phyloP scores from a whole-genome alignment of 2,329 filamentous ascomycete genomes.

The Chrysosporium keratinophilum region DNA sequence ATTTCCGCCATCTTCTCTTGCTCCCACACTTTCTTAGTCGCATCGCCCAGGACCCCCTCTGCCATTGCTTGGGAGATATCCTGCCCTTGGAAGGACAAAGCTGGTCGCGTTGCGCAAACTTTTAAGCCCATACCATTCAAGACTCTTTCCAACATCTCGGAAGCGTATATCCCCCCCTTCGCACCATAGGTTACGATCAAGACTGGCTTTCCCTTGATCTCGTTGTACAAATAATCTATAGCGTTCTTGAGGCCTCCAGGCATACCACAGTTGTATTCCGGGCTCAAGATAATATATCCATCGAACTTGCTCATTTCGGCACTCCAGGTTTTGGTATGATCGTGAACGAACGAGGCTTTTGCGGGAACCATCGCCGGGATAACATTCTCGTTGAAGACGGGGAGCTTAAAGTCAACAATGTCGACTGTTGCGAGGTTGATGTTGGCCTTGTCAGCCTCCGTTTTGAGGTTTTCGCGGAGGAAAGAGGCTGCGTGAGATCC shows the following conservation, averaged over 20 bases:
- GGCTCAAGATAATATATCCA: conserved; percentile 36
- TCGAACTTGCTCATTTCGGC: conserved; percentile 25
- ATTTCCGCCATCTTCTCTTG: background rate
- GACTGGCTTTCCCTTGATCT: conserved; percentile 3
- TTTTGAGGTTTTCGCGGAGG: conserved; percentile 22
- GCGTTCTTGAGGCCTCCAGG: conserved; percentile 51
- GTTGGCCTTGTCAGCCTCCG: conserved; percentile 16
- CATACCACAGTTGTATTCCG: conserved; percentile 47
- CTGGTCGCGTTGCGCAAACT: background rate
- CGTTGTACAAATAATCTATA: conserved; percentile 45
- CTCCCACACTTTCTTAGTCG: background rate
- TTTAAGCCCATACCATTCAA: background rate
- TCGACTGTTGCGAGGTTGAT: conserved; percentile 25
- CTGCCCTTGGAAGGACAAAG: background rate
- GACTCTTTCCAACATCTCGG: conserved; percentile 3
- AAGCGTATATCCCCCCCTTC: background rate
- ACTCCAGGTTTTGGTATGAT: conserved; percentile 32
- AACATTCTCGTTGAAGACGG: conserved; percentile 32
- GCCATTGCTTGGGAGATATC: background rate
- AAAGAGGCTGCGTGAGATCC: conserved; percentile 28
- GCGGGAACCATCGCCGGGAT: conserved; percentile 30
- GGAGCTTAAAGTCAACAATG: conserved; percentile 25
- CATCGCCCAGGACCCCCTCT: background rate
- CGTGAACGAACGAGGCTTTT: conserved; percentile 26
- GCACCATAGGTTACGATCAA: background rate